Percentiles rank a stretch among this genome's conserved stretches.
phyloP scores from a whole-genome alignment of 352 stramenopile species.

The Pythium brassicae region DNA sequence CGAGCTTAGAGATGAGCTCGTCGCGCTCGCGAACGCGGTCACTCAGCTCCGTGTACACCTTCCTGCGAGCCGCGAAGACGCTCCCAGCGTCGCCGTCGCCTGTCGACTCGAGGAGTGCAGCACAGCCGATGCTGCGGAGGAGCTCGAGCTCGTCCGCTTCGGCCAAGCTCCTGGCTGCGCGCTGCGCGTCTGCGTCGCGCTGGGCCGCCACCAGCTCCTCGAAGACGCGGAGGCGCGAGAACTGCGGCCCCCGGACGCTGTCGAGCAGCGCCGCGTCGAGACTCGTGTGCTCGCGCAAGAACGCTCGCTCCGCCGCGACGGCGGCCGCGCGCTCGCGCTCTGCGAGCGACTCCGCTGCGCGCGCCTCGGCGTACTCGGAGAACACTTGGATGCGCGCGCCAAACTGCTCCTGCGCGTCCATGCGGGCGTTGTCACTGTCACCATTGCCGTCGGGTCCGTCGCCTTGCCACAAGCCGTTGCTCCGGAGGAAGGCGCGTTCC shows the following conservation, averaged over 20 bases:
- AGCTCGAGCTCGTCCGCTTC: slow-evolving; percentile 14
- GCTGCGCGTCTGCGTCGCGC: slow-evolving; percentile 1
- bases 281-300: neutral
- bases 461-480: slow-evolving; percentile 6
- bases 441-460: slow-evolving; percentile 1
- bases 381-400: slow-evolving; percentile 11
- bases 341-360: slow-evolving; percentile 3
- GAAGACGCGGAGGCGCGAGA: slow-evolving; percentile 12
- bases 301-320: slow-evolving; percentile 5
- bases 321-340: slow-evolving; percentile 1
- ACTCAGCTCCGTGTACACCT: slow-evolving; percentile 10
- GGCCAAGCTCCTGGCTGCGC: slow-evolving; percentile 14
- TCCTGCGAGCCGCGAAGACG: neutral
- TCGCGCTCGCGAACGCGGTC: neutral
- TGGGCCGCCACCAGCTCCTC: slow-evolving; percentile 7
- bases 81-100: neutral
- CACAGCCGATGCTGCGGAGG: slow-evolving; percentile 1
- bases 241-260: slow-evolving; percentile 3
- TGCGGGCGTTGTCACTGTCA: neutral
- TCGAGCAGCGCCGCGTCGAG: neutral
- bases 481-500: slow-evolving; percentile 11
- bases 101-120: neutral
- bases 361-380: slow-evolving; percentile 7
- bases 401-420: slow-evolving; percentile 15
- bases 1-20: neutral